Base-by-base conservation (phyloP, 257 asterid genomes). In the Verbascum thapsus region DNA sequence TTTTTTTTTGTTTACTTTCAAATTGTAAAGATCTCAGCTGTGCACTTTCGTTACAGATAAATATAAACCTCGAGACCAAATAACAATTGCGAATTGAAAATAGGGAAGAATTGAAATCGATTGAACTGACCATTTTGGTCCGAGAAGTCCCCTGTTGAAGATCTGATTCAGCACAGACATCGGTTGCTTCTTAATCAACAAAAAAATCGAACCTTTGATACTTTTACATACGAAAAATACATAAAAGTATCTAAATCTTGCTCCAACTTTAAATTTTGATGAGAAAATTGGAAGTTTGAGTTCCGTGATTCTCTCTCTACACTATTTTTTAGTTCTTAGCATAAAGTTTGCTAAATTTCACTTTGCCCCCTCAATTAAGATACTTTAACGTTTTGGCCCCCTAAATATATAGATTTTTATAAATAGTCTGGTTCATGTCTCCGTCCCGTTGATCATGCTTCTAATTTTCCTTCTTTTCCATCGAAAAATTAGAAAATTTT, bases 121-220 rank as follows among this genome's bases (percentile, higher is more conserved):
- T 58, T 40, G 51, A 64, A 72, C 88, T 61, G 10, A 92, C 99
- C 99, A 85, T 69, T 89, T 92, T 15, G 95, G 73, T 64, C 96
- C 99, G 32, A 81, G 80, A 73, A 83, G 80, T 34, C 95, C 97
- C 64, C 97, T 72, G 77, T 87, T 89, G 81, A 92, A 92, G 72
- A 92, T 86, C 38, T 92, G 95, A 82, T 92, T 89, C 81, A 92
- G 81, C 64, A 89, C 59, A 43, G 94, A 79, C 94, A 85, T 83
- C 35, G 39, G 61, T 12, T 45, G 4, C 38, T 22, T 48, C 20
- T 37, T 53, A 48, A 17, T 40, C 19, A 17, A 58, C 20, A 65
- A 61, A 22, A 1, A 15, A 16, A 63, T 58, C 22, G 61, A 41
- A 63, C 50, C 38, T 15, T 7, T 10, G 26, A 13, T 18, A 5